These are phyloP conservation scores for Scheffersomyces titani DNA, from an alignment of 1,139 yeast species.

Conservation along the genomic window DNA sequence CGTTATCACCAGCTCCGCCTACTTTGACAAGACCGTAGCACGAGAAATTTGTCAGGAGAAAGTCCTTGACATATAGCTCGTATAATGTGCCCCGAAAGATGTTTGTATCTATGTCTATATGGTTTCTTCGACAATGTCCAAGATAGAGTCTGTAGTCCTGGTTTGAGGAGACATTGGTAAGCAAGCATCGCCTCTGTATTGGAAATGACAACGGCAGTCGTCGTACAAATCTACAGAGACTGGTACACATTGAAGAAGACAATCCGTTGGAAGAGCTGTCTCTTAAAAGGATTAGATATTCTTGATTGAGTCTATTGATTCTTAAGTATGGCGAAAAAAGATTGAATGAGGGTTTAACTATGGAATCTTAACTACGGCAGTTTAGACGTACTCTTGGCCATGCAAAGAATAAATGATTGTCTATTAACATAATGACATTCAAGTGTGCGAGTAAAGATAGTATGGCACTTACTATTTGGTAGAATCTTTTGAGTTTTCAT, in stretches of 20 bases:
- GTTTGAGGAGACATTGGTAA: conserved; percentile 7
- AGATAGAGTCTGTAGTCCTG: conserved; percentile 31
- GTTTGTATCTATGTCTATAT: conserved; percentile 33
- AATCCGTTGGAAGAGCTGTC: not conserved
- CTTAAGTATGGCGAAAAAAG: not conserved
- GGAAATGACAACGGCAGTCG: not conserved
- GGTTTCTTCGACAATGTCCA: conserved; percentile 25
- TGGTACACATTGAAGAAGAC: not conserved
- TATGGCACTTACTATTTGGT: no score
- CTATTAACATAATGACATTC: no score
- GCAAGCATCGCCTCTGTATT: not conserved
- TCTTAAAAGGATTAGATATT: no score
- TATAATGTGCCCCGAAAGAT: conserved; percentile 71
- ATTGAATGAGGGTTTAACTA: not conserved
- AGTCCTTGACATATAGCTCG: conserved; percentile 56
- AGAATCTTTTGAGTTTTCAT: no score
- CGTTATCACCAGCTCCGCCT: conserved; percentile 77
- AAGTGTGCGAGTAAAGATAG: no score
- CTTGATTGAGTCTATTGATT: no score
- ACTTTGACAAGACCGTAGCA: conserved; percentile 41
- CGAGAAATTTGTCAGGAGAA: conserved; percentile 40
- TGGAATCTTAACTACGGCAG: not conserved
- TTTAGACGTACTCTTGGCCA: no score
- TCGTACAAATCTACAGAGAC: not conserved
- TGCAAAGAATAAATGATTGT: no score